Evolutionary conservation across 805 yeast species (phyloP), one percentile per base, ranked within the genome.

Genomic region (Starmerella bombi): DNA sequence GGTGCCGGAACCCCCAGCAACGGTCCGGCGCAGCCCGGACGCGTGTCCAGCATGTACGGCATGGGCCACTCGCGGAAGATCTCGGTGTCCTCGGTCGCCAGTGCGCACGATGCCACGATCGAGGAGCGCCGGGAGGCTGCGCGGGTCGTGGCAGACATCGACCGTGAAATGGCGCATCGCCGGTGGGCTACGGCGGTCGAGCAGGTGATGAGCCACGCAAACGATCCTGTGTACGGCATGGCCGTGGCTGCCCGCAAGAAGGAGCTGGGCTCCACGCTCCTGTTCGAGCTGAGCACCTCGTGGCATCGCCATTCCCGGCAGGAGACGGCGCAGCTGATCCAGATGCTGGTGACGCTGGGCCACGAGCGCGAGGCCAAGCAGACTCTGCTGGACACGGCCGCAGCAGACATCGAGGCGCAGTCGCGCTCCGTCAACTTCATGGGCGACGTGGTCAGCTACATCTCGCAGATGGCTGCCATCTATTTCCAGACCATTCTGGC

Each of bases 131-230:
- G 71, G 41, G 60, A 60, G 23, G 62, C 75, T 12, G 85, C 78
- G 50, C 79, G 75, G 38, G 59, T 65, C 25, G 62, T 80, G 15
- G 84, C 80, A 52, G 83, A 78, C 41, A 66, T 79, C 32, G 91
- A 81, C 54, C 72, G 77, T 12, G 66, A 66, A 40, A 65, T 80
- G 20, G 77, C 82, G 9, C 77, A 79, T 50, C 69, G 72, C 39
- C 66, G 69, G 41, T 77, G 69, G 58, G 52, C 62, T 34, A 62
- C 58, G 15, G 67, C 74, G 0, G 67, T 67, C 3, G 62, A 57
- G 3, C 44, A 55, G 27, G 32, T 34, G 21, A 23, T 35, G 12
- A 27, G 27, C 32, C 20, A 44, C 36, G 37, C 15, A 5, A 31
- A 37, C n/a, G 33, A 29, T 27, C 30, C 34, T 25, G 18, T 37